Evolutionary conservation across 306 rosid genomes (phyloP), one percentile per base, ranked within the genome.

Genomic region (Dalbergia oliveri): DNA sequence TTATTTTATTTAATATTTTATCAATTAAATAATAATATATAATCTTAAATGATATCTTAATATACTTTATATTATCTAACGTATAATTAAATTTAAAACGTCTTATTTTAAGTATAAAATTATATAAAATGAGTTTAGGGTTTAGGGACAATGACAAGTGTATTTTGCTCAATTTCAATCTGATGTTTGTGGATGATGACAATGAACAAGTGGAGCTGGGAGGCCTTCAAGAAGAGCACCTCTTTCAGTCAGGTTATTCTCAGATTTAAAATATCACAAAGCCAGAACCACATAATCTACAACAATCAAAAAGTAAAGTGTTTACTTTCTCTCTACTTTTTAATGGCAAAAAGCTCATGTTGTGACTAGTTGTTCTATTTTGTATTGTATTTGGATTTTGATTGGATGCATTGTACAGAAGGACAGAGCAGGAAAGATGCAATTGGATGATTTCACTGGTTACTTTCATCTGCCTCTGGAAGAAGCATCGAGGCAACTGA

Each of bases 381-480:
- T 9, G 12, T 45, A 41, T 11, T 35, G n/a, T 76, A 18, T 43
- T 11, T 8, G 72, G 71, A 7, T 33, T 21, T 21, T 0, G 23
- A 21, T 21, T 21, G 71, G 49, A 10, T 31, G 66, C 41, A 60
- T 11, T 6, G 26, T 21, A 21, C 76, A 93, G 99, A 90, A 94
- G 83, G 83, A 88, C 64, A 90, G 93, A 72, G 80, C 86, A 1
- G 87, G 70, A 11, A 84, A 44, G 57, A 72, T 93, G 90, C 84
- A 69, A 60, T 37, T 93, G 79, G 61, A 18, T 19, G 92, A 95
- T 54, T 81, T 90, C 11, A 53, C 82, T 0, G 77, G 67, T 16
- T 73, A 77, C 61, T 88, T 93, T 39, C 93, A 83, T 77, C 79
- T 91, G 11, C 89, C 97, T 0, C 83, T 94, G 9, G 85, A 82